These are phyloP conservation scores for Eragrostis curvula DNA, from an alignment of 176 grass and related monocot species.

Conservation along the genomic window DNA sequence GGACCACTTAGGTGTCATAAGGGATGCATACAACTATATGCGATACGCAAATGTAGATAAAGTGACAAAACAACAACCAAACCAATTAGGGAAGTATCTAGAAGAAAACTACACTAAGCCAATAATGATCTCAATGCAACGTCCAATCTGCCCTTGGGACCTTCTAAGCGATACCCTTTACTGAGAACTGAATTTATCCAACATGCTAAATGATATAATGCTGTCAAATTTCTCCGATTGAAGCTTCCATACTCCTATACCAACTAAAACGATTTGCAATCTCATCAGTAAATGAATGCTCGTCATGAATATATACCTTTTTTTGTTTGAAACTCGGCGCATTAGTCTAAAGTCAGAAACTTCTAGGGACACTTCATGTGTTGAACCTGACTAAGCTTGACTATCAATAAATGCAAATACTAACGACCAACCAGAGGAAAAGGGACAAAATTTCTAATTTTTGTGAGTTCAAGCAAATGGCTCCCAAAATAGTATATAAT, in stretches of 20 bases:
- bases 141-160: neutral
- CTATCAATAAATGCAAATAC: slow-evolving; percentile 23
- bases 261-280: neutral
- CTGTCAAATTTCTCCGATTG: neutral
- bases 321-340: neutral
- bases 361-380: neutral
- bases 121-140: neutral
- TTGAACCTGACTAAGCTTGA: neutral
- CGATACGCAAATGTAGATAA: neutral
- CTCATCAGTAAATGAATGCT: neutral
- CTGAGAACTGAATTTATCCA: neutral
- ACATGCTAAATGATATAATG: neutral
- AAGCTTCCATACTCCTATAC: neutral
- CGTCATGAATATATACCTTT: neutral
- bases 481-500: neutral
- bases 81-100: neutral
- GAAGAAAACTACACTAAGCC: neutral
- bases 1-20: neutral
- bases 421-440: slow-evolving; percentile 19
- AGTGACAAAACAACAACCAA: neutral
- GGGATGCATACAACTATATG: neutral
- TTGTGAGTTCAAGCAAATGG: neutral
- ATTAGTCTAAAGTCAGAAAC: neutral
- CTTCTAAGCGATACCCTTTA: neutral
- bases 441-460: neutral